Conservation (phyloP, 2,329 filamentous ascomycete species). For the Botryosphaeria dothidea region DNA sequence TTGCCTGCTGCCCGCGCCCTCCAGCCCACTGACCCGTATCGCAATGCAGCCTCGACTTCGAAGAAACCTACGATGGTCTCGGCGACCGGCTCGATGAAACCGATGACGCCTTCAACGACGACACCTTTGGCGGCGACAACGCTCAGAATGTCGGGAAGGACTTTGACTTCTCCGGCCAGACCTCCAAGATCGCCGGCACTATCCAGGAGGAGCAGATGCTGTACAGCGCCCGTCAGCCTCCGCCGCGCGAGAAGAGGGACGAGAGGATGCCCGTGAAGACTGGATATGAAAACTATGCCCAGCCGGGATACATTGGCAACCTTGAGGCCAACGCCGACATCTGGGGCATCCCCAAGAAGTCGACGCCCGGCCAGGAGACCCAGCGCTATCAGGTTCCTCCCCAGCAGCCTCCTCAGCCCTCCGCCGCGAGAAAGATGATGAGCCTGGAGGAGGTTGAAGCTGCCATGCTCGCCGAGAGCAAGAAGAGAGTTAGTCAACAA, state of each 20-base stretch:
- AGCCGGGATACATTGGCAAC: slow-evolving; percentile 81
- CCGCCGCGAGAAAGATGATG: slow-evolving; percentile 72
- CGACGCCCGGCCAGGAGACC: slow-evolving; percentile 36
- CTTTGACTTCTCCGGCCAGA: slow-evolving; percentile 95
- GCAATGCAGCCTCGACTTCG: slow-evolving; percentile 73
- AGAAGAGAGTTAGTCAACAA: slow-evolving; percentile 47
- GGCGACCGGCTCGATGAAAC: slow-evolving; percentile 89
- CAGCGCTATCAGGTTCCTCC: slow-evolving; percentile 24
- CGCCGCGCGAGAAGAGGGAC: slow-evolving; percentile 50
- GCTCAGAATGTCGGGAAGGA: slow-evolving; percentile 74
- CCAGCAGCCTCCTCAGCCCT: slow-evolving; percentile 30
- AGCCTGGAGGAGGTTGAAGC: slow-evolving; percentile 97
- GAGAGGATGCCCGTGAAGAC: slow-evolving; percentile 66
- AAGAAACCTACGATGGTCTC: slow-evolving; percentile 95
- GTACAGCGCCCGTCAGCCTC: slow-evolving; percentile 72
- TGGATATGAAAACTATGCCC: slow-evolving; percentile 90
- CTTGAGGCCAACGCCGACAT: slow-evolving; percentile 90
- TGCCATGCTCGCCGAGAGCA: slow-evolving; percentile 74
- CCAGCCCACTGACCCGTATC: slow-evolving; percentile 42
- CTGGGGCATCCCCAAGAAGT: slow-evolving; percentile 73
- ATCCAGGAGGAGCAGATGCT: slow-evolving; percentile 90
- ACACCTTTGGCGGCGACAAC: slow-evolving; percentile 71
- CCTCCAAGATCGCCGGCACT: slow-evolving; percentile 79
- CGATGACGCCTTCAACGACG: slow-evolving; percentile 93
- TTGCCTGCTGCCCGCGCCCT: slow-evolving; percentile 29